Evolutionary conservation across 176 grass and related monocot genomes (phyloP), one percentile per base, ranked within the genome.

Genomic region (Typha latifolia): DNA sequence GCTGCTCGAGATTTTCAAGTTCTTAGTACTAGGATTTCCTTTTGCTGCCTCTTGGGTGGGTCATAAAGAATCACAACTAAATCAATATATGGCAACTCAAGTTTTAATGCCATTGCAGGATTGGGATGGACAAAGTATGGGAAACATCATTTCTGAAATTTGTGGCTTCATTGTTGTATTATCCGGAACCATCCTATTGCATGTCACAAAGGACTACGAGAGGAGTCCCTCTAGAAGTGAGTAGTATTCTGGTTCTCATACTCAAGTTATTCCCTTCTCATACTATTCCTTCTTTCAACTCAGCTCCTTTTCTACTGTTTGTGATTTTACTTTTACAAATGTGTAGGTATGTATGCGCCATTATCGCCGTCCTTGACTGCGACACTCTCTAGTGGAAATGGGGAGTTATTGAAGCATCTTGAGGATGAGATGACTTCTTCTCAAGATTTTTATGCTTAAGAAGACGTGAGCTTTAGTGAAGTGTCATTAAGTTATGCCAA

Each of bases 151-250:
- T 66, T 99, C 95, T 68, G 95, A 83, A 78, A 90, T 99, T 76
- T 99, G 89, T 72, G 95, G 95, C 47, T 85, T 99, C 84, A 71
- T 94, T 26, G 86, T 99, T 4, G 89, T 99, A 49, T 82, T 94
- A 32, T 99, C 95, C 0, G 95, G 89, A 43, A 99, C 95, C 62
- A 90, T 94, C 51, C 70, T 99, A 69, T 74, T 99, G 74, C 95
- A 94, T 61, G 79, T 90, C 16, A 87, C 94, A n/a, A 99, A 99
- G 75, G 95, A 99, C 66, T 77, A 87, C 20, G 95, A 99, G 74
- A 94, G 69, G 64, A 94, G 84, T 22, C 71, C 84, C 32, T 71
- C 76, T 10, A 22, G 89, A 87, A 74, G 88, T 90, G 76, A 79
- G 75, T 26, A 37, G 34, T 8, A 37, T 37, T 37, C 7, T 0